Evolutionary conservation across 208 protist species (phyloP).

Genomic region (Trypanosoma melophagium): DNA sequence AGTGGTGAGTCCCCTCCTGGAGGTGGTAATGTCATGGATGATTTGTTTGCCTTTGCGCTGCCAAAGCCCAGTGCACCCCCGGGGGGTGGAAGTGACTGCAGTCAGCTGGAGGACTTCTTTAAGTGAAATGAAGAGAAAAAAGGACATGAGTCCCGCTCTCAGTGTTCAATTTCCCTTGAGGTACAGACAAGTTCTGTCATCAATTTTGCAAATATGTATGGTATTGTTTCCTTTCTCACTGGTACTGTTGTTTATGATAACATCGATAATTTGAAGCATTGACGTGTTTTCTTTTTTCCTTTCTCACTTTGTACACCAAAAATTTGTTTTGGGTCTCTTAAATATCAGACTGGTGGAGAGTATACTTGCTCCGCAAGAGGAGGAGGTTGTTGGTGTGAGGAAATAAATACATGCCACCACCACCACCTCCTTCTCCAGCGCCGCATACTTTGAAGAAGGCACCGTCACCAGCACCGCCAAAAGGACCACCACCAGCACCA

Average conservation of each 20-base stretch:
- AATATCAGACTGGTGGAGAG: too few species aligned
- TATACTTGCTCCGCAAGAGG: too few species aligned
- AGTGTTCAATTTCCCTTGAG: background rate
- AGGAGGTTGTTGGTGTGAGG: too few species aligned
- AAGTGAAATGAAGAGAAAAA: conserved; percentile 3
- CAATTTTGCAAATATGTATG: too few species aligned
- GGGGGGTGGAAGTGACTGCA: background rate
- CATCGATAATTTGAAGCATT: too few species aligned
- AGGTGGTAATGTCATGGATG: conserved; percentile 39
- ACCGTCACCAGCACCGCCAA: background rate
- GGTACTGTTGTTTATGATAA: too few species aligned
- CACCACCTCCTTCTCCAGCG: conserved; percentile 15
- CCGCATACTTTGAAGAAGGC: background rate
- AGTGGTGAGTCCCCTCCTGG: background rate
- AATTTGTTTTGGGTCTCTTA: too few species aligned
- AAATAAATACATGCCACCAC: background rate
- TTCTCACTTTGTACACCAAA: too few species aligned
- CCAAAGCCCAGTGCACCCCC: background rate
- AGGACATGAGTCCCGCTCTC: background rate
- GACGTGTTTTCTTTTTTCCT: too few species aligned
- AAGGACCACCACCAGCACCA: background rate
- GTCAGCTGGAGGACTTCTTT: conserved; percentile 49
- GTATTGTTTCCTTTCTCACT: too few species aligned
- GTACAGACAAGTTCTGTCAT: too few species aligned
- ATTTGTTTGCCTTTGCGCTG: conserved; percentile 36